phyloP scores from a whole-genome alignment of 768 basidiomycete genomes.

The Leccinum disarticulatum region DNA sequence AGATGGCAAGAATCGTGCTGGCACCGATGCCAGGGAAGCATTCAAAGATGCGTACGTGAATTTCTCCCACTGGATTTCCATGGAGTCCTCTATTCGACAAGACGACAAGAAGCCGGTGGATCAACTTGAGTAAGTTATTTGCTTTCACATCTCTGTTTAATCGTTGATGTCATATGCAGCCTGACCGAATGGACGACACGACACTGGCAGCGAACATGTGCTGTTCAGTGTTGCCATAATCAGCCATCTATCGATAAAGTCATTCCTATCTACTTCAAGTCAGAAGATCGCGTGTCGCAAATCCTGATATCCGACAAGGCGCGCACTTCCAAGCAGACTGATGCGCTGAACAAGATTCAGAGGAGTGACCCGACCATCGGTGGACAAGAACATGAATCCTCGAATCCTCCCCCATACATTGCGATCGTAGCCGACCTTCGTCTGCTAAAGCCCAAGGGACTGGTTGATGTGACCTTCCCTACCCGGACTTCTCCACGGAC shows the following conservation, averaged over 20 bases:
- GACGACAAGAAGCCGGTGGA: neutral
- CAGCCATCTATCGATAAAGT: neutral
- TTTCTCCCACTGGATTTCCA: too few species aligned
- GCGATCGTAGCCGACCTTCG: neutral
- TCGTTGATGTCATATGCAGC: neutral
- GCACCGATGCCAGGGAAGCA: too few species aligned
- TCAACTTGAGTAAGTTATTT: neutral
- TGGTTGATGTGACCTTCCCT: neutral
- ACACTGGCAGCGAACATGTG: neutral
- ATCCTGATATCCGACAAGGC: slow-evolving; percentile 4
- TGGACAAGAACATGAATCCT: neutral
- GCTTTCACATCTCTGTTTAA: neutral
- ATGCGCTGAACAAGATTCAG: neutral
- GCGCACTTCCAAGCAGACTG: neutral
- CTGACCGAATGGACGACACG: neutral
- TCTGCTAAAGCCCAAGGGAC: neutral
- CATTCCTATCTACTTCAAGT: neutral
- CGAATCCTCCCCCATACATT: neutral
- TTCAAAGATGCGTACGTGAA: too few species aligned
- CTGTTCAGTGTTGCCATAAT: neutral
- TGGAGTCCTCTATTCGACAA: neutral
- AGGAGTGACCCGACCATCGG: neutral
- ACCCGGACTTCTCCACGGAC: neutral
- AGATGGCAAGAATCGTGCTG: too few species aligned
- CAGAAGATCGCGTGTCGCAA: neutral